A percentile compares a stretch with the other conserved stretches of the same genome.
Evolutionary conservation across 192 early-diverging fungal genomes (phyloP).

Genomic region (Podila minutissima): DNA sequence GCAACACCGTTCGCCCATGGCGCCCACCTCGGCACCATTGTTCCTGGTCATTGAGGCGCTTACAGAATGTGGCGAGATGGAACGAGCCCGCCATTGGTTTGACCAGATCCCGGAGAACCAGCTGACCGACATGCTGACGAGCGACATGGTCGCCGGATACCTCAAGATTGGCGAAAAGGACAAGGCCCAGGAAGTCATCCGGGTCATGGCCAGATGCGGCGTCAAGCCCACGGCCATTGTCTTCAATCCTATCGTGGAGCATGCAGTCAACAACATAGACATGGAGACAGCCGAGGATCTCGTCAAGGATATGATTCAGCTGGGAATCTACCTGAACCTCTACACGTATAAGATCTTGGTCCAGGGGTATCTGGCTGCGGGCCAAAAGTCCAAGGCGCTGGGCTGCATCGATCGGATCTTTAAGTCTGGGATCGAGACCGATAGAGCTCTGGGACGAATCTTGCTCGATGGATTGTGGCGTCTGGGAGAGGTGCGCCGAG

Average conservation of each 20-base stretch:
- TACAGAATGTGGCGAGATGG: slow-evolving; percentile 45
- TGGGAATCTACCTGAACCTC: slow-evolving; percentile 25
- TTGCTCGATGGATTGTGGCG: slow-evolving; percentile 30
- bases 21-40: slow-evolving; percentile 34
- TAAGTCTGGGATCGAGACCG: slow-evolving; percentile 33
- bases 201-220: slow-evolving; percentile 41
- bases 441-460: slow-evolving; percentile 31
- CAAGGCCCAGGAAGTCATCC: slow-evolving; percentile 47
- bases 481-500: slow-evolving; percentile 13
- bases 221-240: slow-evolving; percentile 44
- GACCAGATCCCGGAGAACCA: slow-evolving; percentile 34
- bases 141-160: slow-evolving; percentile 45
- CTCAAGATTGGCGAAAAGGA: slow-evolving; percentile 21
- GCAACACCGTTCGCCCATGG: slow-evolving; percentile 36
- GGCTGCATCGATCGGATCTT: slow-evolving; percentile 26
- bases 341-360: slow-evolving; percentile 44
- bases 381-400: slow-evolving; percentile 25
- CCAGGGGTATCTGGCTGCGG: slow-evolving; percentile 29
- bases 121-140: slow-evolving; percentile 40
- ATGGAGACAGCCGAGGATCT: slow-evolving; percentile 38
- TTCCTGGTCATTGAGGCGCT: slow-evolving; percentile 40
- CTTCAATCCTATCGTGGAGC: slow-evolving; percentile 44
- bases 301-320: slow-evolving; percentile 34
- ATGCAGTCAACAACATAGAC: slow-evolving; percentile 16
- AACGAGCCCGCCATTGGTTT: slow-evolving; percentile 39